These are phyloP conservation scores for Mortierella sp. DNA, from an alignment of 371 early-diverging fungal species.

Conservation along the genomic window DNA sequence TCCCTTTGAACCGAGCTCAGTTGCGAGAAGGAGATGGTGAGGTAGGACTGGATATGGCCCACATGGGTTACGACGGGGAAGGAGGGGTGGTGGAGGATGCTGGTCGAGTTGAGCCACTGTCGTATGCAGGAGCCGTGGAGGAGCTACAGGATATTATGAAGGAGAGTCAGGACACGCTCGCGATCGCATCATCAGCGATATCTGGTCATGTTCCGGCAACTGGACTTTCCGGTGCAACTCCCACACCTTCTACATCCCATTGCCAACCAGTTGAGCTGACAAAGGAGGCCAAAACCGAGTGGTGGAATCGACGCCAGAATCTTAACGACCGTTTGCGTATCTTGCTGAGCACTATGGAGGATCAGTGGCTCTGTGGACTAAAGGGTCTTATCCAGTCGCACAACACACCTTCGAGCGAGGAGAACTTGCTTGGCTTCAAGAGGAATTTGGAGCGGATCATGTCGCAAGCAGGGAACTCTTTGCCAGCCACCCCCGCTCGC, in stretches of 20 bases:
- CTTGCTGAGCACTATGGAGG: constrained; percentile 75
- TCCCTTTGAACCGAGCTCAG: constrained; percentile 77
- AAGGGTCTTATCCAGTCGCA: constrained; percentile 61
- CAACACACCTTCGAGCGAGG: constrained; percentile 28
- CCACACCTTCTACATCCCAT: constrained; percentile 29
- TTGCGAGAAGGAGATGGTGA: constrained; percentile 61
- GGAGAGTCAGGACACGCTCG: constrained; percentile 68
- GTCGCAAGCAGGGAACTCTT: constrained; percentile 29
- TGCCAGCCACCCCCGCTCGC: constrained; percentile 12
- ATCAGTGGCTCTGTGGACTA: constrained; percentile 88
- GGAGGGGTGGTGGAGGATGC: background rate
- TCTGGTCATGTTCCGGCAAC: background rate
- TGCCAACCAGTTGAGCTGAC: constrained; percentile 53
- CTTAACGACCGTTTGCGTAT: constrained; percentile 77
- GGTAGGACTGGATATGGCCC: background rate
- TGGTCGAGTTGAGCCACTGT: constrained; percentile 6
- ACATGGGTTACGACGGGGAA: constrained; percentile 1
- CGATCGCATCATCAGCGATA: constrained; percentile 14
- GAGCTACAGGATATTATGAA: constrained; percentile 72
- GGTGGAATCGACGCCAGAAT: constrained; percentile 83
- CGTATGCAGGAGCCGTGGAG: constrained; percentile 58
- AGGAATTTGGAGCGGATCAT: constrained; percentile 41
- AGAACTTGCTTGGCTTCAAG: constrained; percentile 38
- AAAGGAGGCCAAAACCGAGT: constrained; percentile 72
- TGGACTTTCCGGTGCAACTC: constrained; percentile 24